A percentile compares a stretch with the other conserved stretches of the same genome.
These are phyloP conservation scores for Parachaetomium inaequale DNA, from an alignment of 495 filamentous ascomycete species.

Conservation along the genomic window DNA sequence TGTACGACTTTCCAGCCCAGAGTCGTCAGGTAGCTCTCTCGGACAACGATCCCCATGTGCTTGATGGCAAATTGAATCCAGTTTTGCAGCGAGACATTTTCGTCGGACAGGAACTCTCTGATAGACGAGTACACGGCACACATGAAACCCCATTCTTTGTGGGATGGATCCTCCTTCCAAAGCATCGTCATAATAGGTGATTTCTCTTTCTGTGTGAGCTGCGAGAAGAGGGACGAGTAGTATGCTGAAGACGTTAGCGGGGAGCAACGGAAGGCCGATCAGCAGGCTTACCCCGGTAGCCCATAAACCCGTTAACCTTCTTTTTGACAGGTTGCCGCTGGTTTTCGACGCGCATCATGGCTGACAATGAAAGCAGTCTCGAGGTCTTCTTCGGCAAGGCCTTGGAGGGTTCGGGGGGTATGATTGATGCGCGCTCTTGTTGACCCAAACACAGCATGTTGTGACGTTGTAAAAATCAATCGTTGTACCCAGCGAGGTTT, in stretches of 20 bases:
- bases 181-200: constrained; percentile 22
- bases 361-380: constrained; percentile 12
- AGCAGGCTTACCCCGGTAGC: constrained; percentile 14
- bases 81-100: constrained; percentile 22
- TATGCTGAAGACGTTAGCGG: constrained; percentile 6
- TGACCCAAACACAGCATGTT: background rate
- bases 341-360: constrained; percentile 10
- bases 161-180: constrained; percentile 28
- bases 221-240: constrained; percentile 18
- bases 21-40: constrained; percentile 23
- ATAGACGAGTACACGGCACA: constrained; percentile 28
- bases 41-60: constrained; percentile 22
- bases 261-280: background rate
- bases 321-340: constrained; percentile 15
- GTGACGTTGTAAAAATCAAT: background rate
- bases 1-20: constrained; percentile 25
- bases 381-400: constrained; percentile 8
- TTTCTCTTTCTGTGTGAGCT: constrained; percentile 17
- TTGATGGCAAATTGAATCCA: constrained; percentile 27
- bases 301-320: constrained; percentile 21
- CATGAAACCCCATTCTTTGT: constrained; percentile 31
- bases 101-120: constrained; percentile 20
- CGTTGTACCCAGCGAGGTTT: no score
- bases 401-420: background rate
- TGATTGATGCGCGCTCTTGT: background rate